Evolutionary conservation across 2,329 filamentous ascomycete genomes (phyloP).

Genomic region (Thelonectria blattea): DNA sequence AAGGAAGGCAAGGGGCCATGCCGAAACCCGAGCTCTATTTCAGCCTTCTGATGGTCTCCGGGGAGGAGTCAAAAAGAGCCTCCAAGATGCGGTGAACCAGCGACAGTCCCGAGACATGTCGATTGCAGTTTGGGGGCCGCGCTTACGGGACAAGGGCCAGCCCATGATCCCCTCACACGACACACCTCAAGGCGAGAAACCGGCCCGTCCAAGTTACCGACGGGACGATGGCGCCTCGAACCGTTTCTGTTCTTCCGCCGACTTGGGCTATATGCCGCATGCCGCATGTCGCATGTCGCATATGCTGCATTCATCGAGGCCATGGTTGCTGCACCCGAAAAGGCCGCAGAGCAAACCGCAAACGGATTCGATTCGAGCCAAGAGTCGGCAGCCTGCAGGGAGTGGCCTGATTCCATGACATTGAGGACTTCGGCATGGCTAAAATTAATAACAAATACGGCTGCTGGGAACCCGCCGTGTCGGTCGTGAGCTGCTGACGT

Average conservation of each 20-base stretch:
- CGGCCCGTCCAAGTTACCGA: neutral
- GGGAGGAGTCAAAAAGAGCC: neutral
- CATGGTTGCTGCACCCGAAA: too few species aligned
- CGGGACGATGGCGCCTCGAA: neutral
- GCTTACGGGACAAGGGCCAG: neutral
- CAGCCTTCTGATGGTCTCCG: neutral
- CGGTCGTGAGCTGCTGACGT: neutral
- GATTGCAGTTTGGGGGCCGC: neutral
- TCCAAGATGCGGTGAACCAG: neutral
- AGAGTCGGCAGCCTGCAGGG: neutral
- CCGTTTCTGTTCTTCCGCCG: too few species aligned
- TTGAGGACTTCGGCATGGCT: neutral
- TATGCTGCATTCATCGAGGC: too few species aligned
- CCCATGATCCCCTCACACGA: neutral
- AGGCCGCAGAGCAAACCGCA: neutral
- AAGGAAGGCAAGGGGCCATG: neutral
- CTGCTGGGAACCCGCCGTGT: neutral
- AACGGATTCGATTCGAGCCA: neutral
- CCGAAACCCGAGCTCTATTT: neutral
- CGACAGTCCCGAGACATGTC: neutral
- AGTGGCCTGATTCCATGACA: neutral
- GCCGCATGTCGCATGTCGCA: too few species aligned
- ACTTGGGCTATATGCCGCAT: too few species aligned
- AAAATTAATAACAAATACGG: neutral
- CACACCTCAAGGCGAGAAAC: too few species aligned